Conservation (phyloP, 2,329 filamentous ascomycete species). For the Cladosporium sp. region DNA sequence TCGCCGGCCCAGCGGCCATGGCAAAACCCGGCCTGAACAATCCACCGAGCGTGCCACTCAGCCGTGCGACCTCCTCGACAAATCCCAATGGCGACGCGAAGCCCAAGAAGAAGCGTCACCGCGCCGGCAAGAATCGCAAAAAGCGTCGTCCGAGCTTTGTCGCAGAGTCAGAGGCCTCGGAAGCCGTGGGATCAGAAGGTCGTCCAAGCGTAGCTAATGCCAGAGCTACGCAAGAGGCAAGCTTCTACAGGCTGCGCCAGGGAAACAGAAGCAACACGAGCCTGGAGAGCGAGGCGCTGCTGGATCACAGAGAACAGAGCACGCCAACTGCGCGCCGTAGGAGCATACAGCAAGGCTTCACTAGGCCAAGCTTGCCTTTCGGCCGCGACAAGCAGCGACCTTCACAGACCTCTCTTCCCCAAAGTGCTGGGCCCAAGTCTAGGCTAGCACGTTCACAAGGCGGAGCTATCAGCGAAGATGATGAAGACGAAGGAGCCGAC, state of each 20-base stretch:
- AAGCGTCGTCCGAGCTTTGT: slow-evolving; percentile 79
- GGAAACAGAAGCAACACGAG: slow-evolving; percentile 74
- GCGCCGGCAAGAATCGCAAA: slow-evolving; percentile 69
- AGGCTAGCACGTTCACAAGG: slow-evolving; percentile 14
- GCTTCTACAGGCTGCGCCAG: slow-evolving; percentile 51
- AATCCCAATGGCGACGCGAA: slow-evolving; percentile 9
- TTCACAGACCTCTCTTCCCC: slow-evolving; percentile 17
- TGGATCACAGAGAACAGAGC: slow-evolving; percentile 69
- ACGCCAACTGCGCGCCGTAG: slow-evolving; percentile 39
- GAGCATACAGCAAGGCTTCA: slow-evolving; percentile 38
- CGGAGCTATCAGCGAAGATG: slow-evolving; percentile 43
- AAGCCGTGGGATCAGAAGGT: slow-evolving; percentile 48
- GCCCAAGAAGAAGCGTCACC: slow-evolving; percentile 63
- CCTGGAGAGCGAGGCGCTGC: slow-evolving; percentile 78
- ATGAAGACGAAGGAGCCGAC: slow-evolving; percentile 40
- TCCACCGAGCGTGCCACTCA: slow-evolving; percentile 2
- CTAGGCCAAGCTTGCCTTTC: slow-evolving; percentile 24
- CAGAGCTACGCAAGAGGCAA: slow-evolving; percentile 36
- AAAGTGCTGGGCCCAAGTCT: slow-evolving; percentile 13
- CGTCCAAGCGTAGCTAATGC: slow-evolving; percentile 33
- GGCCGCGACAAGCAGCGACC: slow-evolving; percentile 19
- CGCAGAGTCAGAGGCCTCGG: slow-evolving; percentile 55
- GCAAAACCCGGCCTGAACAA: slow-evolving; percentile 5
- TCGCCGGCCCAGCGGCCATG: slow-evolving; percentile 11
- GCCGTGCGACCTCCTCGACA: slow-evolving; percentile 4